A percentile compares a stretch with the other conserved stretches of the same genome.
These are phyloP conservation scores for Aspergillus flavus DNA, from an alignment of 2,329 filamentous ascomycete genomes.

Conservation along the genomic window DNA sequence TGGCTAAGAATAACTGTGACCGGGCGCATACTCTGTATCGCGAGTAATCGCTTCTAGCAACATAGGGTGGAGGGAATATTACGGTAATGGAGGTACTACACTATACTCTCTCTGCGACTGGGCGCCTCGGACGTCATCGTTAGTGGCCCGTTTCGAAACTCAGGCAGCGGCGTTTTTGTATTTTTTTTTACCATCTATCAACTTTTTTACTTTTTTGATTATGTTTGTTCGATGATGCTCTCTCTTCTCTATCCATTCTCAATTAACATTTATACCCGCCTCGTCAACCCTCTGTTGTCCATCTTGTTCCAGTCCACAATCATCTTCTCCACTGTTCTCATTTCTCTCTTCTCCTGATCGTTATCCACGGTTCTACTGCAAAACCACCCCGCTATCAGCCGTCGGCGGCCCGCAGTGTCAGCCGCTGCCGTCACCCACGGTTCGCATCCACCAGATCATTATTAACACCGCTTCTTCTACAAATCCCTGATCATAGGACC, in stretches of 20 bases:
- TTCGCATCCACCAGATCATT: constrained; percentile 22
- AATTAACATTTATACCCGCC: background rate
- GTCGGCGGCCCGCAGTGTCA: constrained; percentile 35
- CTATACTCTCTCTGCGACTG: background rate
- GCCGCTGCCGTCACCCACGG: constrained; percentile 41
- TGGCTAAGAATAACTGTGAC: constrained; percentile 8
- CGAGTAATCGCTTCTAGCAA: background rate
- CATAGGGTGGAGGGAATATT: background rate
- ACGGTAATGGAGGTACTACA: background rate
- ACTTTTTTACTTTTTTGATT: background rate
- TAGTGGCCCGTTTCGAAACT: background rate
- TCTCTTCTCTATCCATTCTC: constrained; percentile 6
- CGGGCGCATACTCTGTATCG: background rate
- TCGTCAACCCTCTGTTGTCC: background rate
- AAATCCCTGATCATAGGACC: constrained; percentile 5
- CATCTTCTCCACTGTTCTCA: background rate
- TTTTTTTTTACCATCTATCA: background rate
- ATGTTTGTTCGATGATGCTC: background rate
- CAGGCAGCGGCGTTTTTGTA: constrained; percentile 1
- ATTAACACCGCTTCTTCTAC: constrained; percentile 4
- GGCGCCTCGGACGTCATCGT: constrained; percentile 6
- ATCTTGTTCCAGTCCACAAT: background rate
- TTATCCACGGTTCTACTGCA: constrained; percentile 22
- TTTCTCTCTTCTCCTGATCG: background rate
- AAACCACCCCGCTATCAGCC: constrained; percentile 19